A percentile compares a stretch with the other conserved stretches of the same genome.
These are phyloP conservation scores for Starmera quercuum DNA, from an alignment of 805 yeast species.

Conservation along the genomic window DNA sequence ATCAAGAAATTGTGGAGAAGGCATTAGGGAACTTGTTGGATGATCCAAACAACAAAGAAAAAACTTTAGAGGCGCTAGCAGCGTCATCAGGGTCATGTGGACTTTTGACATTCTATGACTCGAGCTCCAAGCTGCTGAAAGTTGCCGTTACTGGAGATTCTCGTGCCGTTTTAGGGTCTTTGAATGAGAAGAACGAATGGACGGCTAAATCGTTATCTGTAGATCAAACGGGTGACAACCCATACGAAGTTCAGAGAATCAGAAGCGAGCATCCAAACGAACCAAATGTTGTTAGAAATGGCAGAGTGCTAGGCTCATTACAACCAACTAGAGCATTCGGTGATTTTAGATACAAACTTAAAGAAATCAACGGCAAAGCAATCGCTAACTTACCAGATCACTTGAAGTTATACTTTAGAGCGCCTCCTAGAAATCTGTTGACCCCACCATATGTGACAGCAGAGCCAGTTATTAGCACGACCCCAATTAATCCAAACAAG, in stretches of 20 bases:
- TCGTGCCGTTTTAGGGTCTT: constrained; percentile 78
- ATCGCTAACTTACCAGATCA: constrained; percentile 62
- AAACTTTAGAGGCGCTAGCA: constrained; percentile 66
- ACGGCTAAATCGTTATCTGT: constrained; percentile 77
- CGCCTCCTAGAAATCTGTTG: constrained; percentile 58
- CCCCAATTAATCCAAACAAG: constrained; percentile 59
- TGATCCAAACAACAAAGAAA: constrained; percentile 51
- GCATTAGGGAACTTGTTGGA: constrained; percentile 63
- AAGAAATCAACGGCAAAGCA: constrained; percentile 36
- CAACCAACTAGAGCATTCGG: constrained; percentile 98
- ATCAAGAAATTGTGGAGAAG: constrained; percentile 76
- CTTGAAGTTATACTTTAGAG: constrained; percentile 74
- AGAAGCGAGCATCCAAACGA: constrained; percentile 88
- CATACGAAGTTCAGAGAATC: constrained; percentile 77
- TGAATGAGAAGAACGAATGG: constrained; percentile 64
- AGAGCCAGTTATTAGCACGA: constrained; percentile 83
- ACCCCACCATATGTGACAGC: constrained; percentile 99
- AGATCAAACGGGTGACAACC: constrained; percentile 93
- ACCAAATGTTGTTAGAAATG: constrained; percentile 65
- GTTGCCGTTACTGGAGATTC: constrained; percentile 98
- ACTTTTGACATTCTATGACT: constrained; percentile 77
- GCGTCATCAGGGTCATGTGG: constrained; percentile 97
- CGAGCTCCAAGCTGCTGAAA: constrained; percentile 58
- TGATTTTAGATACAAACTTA: constrained; percentile 88
- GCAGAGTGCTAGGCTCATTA: constrained; percentile 85